phyloP scores from a whole-genome alignment of 305 asterid genomes.

The Rubia tinctorum region DNA sequence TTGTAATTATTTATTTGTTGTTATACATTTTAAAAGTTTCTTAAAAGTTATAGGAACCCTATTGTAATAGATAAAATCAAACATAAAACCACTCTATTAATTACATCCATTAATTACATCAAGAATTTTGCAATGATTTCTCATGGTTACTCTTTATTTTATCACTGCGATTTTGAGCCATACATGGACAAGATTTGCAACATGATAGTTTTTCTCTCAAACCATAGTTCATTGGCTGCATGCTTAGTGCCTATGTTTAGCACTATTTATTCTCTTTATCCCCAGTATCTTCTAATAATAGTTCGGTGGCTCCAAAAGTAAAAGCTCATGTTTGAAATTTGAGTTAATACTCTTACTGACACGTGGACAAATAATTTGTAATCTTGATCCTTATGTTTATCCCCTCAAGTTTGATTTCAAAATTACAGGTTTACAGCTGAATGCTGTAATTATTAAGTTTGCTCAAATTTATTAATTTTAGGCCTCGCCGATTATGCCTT shows the following conservation, averaged over 20 bases:
- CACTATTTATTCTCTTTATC: background rate
- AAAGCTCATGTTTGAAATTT: background rate
- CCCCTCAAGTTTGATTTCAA: background rate
- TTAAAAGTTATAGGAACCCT: too few species aligned
- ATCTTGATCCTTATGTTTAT: background rate
- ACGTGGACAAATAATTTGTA: background rate
- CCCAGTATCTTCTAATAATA: background rate
- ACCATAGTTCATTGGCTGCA: background rate
- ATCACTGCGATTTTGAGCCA: background rate
- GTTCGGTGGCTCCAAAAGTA: background rate
- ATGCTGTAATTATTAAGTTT: background rate
- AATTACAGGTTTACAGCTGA: background rate
- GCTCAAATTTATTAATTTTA: background rate
- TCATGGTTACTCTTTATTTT: background rate
- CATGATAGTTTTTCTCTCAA: background rate
- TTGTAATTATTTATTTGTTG: too few species aligned
- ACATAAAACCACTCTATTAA: too few species aligned
- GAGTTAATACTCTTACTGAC: background rate
- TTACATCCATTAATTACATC: too few species aligned
- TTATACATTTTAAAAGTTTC: too few species aligned
- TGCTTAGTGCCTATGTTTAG: background rate
- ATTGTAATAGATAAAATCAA: too few species aligned
- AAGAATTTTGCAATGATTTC: background rate
- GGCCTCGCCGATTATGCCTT: slow-evolving; percentile 5
- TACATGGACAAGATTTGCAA: background rate